Evolutionary conservation across 371 early-diverging fungal species (phyloP), one percentile per base, ranked within the genome.

Genomic region (Actinomortierella ambigua): DNA sequence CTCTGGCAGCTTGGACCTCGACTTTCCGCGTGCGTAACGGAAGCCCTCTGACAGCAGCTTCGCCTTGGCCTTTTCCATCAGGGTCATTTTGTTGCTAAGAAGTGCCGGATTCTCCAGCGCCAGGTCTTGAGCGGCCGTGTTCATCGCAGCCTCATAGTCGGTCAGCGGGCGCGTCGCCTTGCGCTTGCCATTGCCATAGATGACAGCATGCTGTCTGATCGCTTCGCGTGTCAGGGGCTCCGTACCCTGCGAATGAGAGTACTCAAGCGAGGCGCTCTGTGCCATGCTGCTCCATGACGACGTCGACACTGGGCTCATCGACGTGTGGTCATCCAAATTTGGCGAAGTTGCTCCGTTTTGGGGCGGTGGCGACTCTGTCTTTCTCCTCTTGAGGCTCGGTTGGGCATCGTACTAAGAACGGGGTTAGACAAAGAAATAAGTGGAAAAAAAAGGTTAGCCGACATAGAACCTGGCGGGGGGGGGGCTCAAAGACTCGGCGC

Each of bases 21-120:
- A 85, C 28, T 70, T 68, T 14, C 87, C 87, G 15, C 87, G 82
- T 53, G 84, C 85, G 60, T 87, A 87, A n/a, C 68, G 69, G 50
- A 83, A 87, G 7, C 85, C 85, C 23, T 79, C 79, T 26, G 75
- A 73, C 23, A 87, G 55, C 1, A 87, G 60, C 52, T 81, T 80
- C 15, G 82, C 80, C 58, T 85, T 85, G n/a, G 87, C 85, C 49
- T 71, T 66, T 26, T 81, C 80, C 58, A 85, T 83, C 8, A 87
- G 61, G 2, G 57, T 39, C 0, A 83, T 84, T 57, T 83, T 84
- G 51, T 83, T 76, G 2, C 79, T 69, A 27, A 87, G 61, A 18
- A 85, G 54, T 18, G 73, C 49, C 15, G 84, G 82, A 20, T 84
- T 78, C 7, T 79, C 69, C 8, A 84, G 75, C 1, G 85, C 87